These are phyloP conservation scores for Dactylellina parvicollis DNA, from an alignment of 2,329 filamentous ascomycete species.

Conservation along the genomic window DNA sequence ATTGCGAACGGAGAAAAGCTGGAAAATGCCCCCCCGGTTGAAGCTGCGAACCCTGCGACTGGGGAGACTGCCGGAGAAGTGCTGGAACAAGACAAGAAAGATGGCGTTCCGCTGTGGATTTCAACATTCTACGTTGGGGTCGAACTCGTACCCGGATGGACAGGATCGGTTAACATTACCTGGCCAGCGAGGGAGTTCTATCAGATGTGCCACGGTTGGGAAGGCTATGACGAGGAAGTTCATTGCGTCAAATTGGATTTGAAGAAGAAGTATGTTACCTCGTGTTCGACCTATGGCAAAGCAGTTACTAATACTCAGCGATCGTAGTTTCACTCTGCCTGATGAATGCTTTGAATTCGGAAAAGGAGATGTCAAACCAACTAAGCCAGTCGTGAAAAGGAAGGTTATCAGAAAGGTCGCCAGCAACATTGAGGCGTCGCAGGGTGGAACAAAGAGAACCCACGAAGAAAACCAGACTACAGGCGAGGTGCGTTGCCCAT, in stretches of 20 bases:
- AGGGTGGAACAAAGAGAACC: slow-evolving; percentile 49
- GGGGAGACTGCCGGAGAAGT: slow-evolving; percentile 55
- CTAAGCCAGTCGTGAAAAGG: slow-evolving; percentile 69
- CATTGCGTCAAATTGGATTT: slow-evolving; percentile 84
- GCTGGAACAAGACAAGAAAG: slow-evolving; percentile 59
- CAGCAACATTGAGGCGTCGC: slow-evolving; percentile 40
- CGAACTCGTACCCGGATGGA: slow-evolving; percentile 73
- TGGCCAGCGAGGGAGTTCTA: slow-evolving; percentile 88
- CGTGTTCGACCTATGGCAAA: not conserved
- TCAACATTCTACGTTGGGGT: slow-evolving; percentile 95
- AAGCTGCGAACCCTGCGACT: slow-evolving; percentile 57
- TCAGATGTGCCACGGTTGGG: slow-evolving; percentile 78
- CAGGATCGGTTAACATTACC: slow-evolving; percentile 68
- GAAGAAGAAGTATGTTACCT: slow-evolving; percentile 77
- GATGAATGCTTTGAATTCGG: slow-evolving; percentile 80
- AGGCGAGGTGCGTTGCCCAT: slow-evolving; percentile 38
- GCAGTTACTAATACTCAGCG: slow-evolving; percentile 23
- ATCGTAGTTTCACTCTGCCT: slow-evolving; percentile 79
- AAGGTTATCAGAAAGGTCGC: slow-evolving; percentile 60
- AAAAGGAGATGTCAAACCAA: slow-evolving; percentile 77
- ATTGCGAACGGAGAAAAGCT: slow-evolving; percentile 71
- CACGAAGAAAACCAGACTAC: slow-evolving; percentile 42
- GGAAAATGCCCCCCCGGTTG: slow-evolving; percentile 62
- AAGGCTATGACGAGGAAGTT: slow-evolving; percentile 77
- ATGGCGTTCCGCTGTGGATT: slow-evolving; percentile 73